These are phyloP conservation scores for Cunninghamia lanceolata DNA, from an alignment of 75 land plant genomes.

Conservation along the genomic window DNA sequence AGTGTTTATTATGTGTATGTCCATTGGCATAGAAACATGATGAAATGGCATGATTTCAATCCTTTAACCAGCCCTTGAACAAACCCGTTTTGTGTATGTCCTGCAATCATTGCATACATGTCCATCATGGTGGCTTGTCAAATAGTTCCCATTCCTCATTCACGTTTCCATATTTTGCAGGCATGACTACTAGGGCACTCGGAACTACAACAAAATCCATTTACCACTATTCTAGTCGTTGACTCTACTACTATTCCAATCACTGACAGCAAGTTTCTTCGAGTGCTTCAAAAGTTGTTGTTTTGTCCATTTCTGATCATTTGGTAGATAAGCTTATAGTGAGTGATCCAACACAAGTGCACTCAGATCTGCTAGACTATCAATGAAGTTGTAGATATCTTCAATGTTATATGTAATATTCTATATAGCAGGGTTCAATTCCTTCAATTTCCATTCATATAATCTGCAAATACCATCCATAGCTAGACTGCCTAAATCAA, in stretches of 20 bases:
- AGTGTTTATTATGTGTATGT: too few species aligned
- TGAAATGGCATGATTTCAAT: too few species aligned
- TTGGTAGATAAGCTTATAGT: slow-evolving; percentile 81
- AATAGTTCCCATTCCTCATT: too few species aligned
- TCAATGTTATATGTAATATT: slow-evolving; percentile 87
- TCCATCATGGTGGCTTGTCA: too few species aligned
- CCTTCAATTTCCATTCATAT: slow-evolving; percentile 94
- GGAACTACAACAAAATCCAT: too few species aligned
- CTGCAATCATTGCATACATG: too few species aligned
- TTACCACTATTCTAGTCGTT: neutral
- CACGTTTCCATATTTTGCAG: too few species aligned
- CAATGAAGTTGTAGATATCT: slow-evolving; percentile 94
- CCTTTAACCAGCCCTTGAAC: too few species aligned
- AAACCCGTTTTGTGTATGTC: too few species aligned
- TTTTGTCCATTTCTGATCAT: slow-evolving; percentile 93
- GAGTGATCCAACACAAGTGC: slow-evolving; percentile 94
- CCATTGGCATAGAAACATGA: too few species aligned
- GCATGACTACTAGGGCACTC: too few species aligned
- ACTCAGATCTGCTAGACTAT: slow-evolving; percentile 90
- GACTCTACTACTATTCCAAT: neutral
- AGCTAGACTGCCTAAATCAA: too few species aligned
- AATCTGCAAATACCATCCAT: slow-evolving; percentile 92
- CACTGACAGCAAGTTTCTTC: slow-evolving; percentile 55
- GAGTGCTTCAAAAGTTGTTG: slow-evolving; percentile 75
- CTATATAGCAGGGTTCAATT: slow-evolving; percentile 70